Evolutionary conservation across 2,329 filamentous ascomycete species (phyloP).

Genomic region (Tolypocladium album): DNA sequence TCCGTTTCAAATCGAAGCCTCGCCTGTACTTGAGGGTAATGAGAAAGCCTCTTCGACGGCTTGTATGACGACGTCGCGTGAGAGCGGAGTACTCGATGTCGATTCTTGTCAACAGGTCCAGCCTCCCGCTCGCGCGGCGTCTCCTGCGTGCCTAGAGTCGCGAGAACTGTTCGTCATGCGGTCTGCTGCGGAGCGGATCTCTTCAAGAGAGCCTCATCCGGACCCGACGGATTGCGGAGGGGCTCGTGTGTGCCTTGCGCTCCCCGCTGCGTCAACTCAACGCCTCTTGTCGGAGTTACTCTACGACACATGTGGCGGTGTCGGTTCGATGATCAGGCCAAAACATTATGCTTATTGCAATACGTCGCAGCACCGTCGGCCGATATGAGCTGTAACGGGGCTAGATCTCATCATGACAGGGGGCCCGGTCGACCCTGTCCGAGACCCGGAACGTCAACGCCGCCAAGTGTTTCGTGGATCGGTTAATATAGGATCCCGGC

Average conservation of each 20-base stretch:
- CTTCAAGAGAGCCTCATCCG: not conserved
- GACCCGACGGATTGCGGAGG: not conserved
- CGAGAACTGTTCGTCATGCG: not conserved
- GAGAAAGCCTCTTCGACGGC: not conserved
- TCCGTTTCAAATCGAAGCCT: not conserved
- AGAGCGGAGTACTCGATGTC: not conserved
- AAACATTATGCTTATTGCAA: constrained; percentile 10
- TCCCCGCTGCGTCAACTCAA: not conserved
- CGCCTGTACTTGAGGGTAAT: not conserved
- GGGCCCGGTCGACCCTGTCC: constrained; percentile 5
- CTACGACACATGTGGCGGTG: constrained; percentile 1
- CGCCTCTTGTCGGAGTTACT: not conserved
- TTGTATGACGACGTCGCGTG: not conserved
- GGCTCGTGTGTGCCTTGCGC: not conserved
- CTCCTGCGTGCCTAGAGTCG: not conserved
- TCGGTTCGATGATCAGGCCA: constrained; percentile 7
- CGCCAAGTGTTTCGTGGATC: constrained; percentile 10
- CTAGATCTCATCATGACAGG: constrained; percentile 14
- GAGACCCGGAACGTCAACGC: constrained; percentile 8
- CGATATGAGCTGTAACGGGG: constrained; percentile 14
- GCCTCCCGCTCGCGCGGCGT: not conserved
- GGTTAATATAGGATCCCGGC: constrained; percentile 1
- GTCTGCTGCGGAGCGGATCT: not conserved
- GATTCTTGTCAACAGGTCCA: not conserved
- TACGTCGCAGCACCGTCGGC: constrained; percentile 8